phyloP scores from a whole-genome alignment of 345 rosid genomes.

The Populus euphratica region DNA sequence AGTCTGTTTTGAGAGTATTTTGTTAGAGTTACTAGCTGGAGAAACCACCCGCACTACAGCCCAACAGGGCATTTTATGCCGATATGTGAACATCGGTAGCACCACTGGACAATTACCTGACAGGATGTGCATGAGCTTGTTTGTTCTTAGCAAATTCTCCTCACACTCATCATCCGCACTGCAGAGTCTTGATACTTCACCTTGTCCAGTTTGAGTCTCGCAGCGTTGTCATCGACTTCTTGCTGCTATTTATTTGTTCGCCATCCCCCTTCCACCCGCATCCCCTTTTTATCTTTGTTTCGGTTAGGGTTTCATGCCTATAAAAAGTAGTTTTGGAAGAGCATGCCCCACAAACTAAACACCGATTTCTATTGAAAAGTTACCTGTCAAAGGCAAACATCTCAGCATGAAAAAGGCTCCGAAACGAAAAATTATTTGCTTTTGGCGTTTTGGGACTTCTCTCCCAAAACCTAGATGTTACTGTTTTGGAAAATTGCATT shows the following conservation, averaged over 20 bases:
- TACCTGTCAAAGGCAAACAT: not conserved
- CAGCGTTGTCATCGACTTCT: not conserved
- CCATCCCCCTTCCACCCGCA: not conserved
- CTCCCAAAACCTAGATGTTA: not conserved
- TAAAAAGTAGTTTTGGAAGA: not conserved
- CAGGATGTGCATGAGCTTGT: not conserved
- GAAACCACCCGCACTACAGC: too few species aligned
- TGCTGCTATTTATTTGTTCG: not conserved
- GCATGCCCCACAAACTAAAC: not conserved
- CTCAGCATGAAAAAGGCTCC: too few species aligned
- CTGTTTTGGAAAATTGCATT: not conserved
- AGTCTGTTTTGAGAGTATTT: too few species aligned
- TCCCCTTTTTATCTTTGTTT: not conserved
- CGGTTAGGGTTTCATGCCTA: not conserved
- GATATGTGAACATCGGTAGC: not conserved
- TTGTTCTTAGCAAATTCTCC: not conserved
- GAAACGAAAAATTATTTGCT: not conserved
- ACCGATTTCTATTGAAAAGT: not conserved
- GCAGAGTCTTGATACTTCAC: not conserved
- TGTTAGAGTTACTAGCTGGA: too few species aligned
- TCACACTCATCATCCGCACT: not conserved
- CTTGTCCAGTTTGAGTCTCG: not conserved
- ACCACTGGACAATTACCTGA: not conserved
- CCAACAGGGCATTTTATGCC: not conserved
- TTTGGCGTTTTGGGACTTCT: not conserved